Conservation (phyloP, 495 filamentous ascomycete species). For the Hypoxylon perforatum region DNA sequence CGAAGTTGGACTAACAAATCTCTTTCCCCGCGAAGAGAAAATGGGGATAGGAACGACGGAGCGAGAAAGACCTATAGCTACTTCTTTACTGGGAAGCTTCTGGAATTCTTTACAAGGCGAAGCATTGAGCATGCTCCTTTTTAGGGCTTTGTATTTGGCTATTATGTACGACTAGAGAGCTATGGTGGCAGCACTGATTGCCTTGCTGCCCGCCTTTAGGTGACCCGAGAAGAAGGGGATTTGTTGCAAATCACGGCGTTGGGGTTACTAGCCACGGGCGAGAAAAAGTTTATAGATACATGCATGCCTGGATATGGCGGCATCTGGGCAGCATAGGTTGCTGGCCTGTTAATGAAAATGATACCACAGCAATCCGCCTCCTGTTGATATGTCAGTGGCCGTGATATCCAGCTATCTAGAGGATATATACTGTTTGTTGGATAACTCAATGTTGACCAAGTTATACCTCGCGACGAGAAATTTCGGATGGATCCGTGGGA, state of each 20-base stretch:
- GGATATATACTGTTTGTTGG: too few species aligned
- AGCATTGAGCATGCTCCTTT: too few species aligned
- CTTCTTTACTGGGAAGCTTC: too few species aligned
- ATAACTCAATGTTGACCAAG: too few species aligned
- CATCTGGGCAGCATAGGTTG: slow-evolving; percentile 18
- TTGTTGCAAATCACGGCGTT: slow-evolving; percentile 18
- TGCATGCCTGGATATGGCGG: slow-evolving; percentile 14
- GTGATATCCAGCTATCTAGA: too few species aligned
- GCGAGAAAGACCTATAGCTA: too few species aligned
- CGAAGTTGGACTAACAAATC: not conserved
- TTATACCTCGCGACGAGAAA: too few species aligned
- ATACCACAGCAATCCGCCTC: slow-evolving; percentile 14
- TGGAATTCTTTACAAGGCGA: too few species aligned
- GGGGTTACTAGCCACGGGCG: slow-evolving; percentile 3
- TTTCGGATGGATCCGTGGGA: too few species aligned
- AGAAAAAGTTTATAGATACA: slow-evolving; percentile 4
- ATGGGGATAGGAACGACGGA: too few species aligned
- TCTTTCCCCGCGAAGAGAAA: not conserved
- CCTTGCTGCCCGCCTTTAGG: not conserved
- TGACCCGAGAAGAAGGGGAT: slow-evolving; percentile 8
- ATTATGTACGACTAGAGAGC: slow-evolving; percentile 24
- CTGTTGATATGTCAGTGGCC: not conserved
- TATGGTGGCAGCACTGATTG: not conserved
- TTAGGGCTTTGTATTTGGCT: slow-evolving; percentile 1
- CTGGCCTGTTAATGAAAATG: slow-evolving; percentile 33